Evolutionary conservation across 2,329 filamentous ascomycete species (phyloP).

Genomic region (Aureobasidium mangrovei): DNA sequence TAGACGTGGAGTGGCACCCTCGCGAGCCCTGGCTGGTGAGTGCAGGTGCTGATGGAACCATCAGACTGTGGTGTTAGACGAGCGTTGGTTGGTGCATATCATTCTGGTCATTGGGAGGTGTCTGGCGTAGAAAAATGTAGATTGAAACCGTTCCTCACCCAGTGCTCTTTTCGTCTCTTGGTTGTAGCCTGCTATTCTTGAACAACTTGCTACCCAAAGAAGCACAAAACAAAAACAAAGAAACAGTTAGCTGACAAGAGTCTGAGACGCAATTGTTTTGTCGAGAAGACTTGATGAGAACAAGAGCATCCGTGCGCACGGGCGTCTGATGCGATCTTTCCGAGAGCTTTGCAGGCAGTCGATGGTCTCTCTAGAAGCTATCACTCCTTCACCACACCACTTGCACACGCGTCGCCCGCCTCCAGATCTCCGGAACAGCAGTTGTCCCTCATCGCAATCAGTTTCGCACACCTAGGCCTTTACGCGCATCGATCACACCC

Average conservation of each 20-base stretch:
- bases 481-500: background rate
- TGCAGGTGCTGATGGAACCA: constrained; percentile 88
- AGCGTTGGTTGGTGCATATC: background rate
- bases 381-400: background rate
- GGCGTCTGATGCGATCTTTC: too few species aligned
- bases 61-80: constrained; percentile 65
- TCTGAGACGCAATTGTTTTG: too few species aligned
- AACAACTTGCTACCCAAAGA: background rate
- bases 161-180: too few species aligned
- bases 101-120: constrained; percentile 11
- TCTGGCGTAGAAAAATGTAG: constrained; percentile 8
- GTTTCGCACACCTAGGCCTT: background rate
- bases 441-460: background rate
- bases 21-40: constrained; percentile 88
- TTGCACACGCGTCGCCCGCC: background rate
- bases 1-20: constrained; percentile 95
- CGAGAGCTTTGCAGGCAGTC: too few species aligned
- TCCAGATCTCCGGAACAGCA: background rate
- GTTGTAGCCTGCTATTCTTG: too few species aligned
- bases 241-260: too few species aligned
- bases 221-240: background rate
- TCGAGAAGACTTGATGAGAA: too few species aligned
- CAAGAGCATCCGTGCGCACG: too few species aligned
- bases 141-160: background rate
- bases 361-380: background rate